A percentile compares a stretch with the other conserved stretches of the same genome.
phyloP scores from a whole-genome alignment of 129 eudicot genomes.

The Pseudognaphalium luteoalbum region DNA sequence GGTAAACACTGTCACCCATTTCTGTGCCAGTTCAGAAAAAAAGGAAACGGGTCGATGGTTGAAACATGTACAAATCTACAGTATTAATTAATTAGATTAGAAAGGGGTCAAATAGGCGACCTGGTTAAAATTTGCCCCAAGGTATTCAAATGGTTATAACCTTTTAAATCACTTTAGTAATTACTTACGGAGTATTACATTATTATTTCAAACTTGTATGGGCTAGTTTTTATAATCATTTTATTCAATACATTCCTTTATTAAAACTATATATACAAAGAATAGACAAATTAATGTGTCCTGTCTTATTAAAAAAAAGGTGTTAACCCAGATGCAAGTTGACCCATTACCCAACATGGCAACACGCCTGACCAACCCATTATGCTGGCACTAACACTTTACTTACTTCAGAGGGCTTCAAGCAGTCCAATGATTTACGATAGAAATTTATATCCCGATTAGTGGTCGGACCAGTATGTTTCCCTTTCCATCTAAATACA shows the following conservation, averaged over 20 bases:
- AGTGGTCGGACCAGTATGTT: constrained; percentile 84
- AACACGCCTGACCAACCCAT: not conserved
- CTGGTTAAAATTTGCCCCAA: no score
- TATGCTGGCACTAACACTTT: not conserved
- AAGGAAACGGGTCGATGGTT: no score
- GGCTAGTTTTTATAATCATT: not conserved
- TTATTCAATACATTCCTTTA: not conserved
- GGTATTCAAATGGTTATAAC: no score
- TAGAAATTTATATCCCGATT: constrained; percentile 89
- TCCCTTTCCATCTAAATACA: constrained; percentile 97
- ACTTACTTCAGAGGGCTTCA: constrained; percentile 86
- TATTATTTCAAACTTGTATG: not conserved
- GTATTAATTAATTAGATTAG: no score
- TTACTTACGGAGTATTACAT: no score
- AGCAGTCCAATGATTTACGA: constrained; percentile 82
- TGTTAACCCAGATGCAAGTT: not conserved
- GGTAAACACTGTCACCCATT: no score
- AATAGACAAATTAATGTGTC: not conserved
- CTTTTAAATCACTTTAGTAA: not conserved
- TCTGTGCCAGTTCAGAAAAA: no score
- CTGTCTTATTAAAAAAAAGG: not conserved
- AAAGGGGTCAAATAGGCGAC: no score
- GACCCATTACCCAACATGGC: not conserved
- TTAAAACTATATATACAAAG: no score
- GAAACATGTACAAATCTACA: no score